Conservation (phyloP, 306 rosid species). For the Vachellia pachyceras region DNA sequence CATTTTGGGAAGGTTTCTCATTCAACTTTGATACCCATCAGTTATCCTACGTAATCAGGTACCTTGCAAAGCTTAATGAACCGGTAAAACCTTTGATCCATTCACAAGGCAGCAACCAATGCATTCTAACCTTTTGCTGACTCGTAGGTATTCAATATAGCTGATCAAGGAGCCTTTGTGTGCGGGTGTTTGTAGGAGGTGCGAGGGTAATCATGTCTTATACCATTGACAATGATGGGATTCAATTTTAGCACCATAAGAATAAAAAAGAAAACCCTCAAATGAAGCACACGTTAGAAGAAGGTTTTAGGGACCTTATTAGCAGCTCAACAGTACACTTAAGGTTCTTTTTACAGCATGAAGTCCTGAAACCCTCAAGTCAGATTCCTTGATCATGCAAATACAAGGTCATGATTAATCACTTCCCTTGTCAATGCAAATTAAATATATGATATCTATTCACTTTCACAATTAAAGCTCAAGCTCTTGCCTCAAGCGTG, state of each 20-base stretch:
- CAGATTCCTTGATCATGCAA: constrained; percentile 19
- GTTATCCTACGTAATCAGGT: constrained; percentile 7
- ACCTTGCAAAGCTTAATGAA: constrained; percentile 8
- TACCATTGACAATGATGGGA: neutral
- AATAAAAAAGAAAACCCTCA: constrained; percentile 15
- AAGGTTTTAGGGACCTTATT: constrained; percentile 9
- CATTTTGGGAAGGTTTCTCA: neutral
- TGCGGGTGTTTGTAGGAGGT: neutral
- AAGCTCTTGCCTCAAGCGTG: constrained; percentile 17
- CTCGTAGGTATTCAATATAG: constrained; percentile 12
- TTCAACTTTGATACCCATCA: neutral
- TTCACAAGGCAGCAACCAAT: constrained; percentile 13
- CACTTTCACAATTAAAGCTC: neutral
- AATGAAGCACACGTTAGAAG: constrained; percentile 13
- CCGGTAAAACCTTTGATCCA: neutral
- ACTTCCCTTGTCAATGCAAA: neutral
- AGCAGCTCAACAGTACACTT: constrained; percentile 1
- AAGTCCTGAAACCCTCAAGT: constrained; percentile 7
- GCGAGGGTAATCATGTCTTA: neutral
- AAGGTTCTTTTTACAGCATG: constrained; percentile 22
- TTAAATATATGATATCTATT: neutral
- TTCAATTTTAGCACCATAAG: constrained; percentile 20
- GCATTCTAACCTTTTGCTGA: constrained; percentile 6
- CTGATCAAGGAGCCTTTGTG: constrained; percentile 10
- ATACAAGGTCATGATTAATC: constrained; percentile 33